Evolutionary conservation across 1,284 basidiomycete genomes (phyloP).

Genomic region (Exobasidium cylindrosporum): DNA sequence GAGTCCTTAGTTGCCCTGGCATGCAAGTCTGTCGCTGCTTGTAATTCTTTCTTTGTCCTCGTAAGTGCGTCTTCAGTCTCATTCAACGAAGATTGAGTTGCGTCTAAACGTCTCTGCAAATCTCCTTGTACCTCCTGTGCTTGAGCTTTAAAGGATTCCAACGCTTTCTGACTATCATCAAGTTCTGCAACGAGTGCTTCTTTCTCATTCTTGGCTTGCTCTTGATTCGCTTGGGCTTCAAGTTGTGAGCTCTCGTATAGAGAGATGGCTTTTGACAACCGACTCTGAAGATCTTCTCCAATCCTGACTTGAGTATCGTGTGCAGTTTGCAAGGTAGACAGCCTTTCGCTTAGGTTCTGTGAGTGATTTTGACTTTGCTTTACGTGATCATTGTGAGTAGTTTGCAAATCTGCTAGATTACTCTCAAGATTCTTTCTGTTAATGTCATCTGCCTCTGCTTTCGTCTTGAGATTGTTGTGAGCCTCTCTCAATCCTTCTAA

Average conservation of each 20-base stretch:
- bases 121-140: constrained; percentile 25
- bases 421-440: not conserved
- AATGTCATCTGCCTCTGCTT: not conserved
- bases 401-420: not conserved
- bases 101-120: not conserved
- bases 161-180: constrained; percentile 15
- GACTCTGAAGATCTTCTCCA: not conserved
- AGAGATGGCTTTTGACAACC: not conserved
- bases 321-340: not conserved
- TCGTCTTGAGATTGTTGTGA: not conserved
- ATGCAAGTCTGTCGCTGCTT: not conserved
- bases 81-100: not conserved
- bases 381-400: constrained; percentile 1
- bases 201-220: constrained; percentile 10
- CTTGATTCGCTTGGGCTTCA: not conserved
- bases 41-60: not conserved
- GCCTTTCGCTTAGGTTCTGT: not conserved
- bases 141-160: constrained; percentile 19
- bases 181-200: constrained; percentile 17
- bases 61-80: not conserved
- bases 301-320: not conserved
- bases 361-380: not conserved
- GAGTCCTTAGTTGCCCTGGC: not conserved
- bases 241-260: too few relatives aligned
- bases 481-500: not conserved